Evolutionary conservation across 768 basidiomycete genomes (phyloP).

Genomic region (button mushroom (Agaricus bisporus)): DNA sequence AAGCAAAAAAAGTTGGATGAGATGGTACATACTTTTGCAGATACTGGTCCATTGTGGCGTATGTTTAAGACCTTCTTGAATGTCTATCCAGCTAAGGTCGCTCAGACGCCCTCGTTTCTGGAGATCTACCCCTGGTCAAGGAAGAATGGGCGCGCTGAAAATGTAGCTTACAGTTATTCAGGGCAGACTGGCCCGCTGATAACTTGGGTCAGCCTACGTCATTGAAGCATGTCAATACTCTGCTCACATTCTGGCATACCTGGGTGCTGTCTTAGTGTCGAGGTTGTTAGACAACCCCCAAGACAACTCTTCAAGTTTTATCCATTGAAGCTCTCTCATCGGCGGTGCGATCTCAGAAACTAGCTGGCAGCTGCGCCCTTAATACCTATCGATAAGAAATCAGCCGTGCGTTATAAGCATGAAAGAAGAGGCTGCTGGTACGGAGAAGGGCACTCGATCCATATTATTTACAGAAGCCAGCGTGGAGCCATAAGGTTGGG

Average conservation of each 20-base stretch:
- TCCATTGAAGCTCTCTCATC: not conserved
- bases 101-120: constrained; percentile 36
- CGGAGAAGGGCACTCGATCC: not conserved
- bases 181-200: constrained; percentile 18
- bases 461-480: not conserved
- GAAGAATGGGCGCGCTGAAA: constrained; percentile 3
- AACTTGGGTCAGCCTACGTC: not conserved
- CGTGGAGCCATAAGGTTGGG: not conserved
- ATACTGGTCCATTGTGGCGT: constrained; percentile 46
- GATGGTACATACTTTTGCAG: constrained; percentile 46
- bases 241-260: not conserved
- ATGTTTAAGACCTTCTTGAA: constrained; percentile 35
- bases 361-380: not conserved
- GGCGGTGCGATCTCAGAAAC: constrained; percentile 3
- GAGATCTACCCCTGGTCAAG: constrained; percentile 35
- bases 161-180: constrained; percentile 30
- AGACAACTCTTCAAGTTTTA: not conserved
- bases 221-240: too few species aligned
- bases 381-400: not conserved
- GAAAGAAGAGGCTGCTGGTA: not conserved
- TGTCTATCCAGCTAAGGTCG: constrained; percentile 52
- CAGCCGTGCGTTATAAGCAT: not conserved
- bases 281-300: not conserved
- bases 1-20: not conserved
- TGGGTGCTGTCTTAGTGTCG: not conserved